phyloP scores from a whole-genome alignment of 2,329 filamentous ascomycete species.

The Daldinia sp. region DNA sequence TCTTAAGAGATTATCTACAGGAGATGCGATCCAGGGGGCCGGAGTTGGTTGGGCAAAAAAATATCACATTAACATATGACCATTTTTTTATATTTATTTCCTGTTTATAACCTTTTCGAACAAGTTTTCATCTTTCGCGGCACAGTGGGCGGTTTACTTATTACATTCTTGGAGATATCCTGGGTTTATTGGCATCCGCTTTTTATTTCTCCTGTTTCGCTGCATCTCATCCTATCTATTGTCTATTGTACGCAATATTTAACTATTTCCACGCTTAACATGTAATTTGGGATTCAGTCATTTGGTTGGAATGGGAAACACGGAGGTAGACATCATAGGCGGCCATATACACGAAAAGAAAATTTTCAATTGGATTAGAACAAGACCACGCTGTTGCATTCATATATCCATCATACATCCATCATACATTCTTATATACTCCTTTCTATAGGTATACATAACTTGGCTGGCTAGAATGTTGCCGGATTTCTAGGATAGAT shows the following conservation, averaged over 20 bases:
- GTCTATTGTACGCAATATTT: conserved; percentile 9
- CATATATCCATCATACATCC: not conserved
- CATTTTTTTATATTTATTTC: conserved; percentile 4
- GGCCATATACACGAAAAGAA: conserved; percentile 27
- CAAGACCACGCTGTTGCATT: conserved; percentile 9
- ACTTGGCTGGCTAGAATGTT: not conserved
- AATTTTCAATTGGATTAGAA: conserved; percentile 24
- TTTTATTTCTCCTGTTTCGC: not conserved
- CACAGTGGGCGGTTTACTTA: conserved; percentile 1
- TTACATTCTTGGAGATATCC: conserved; percentile 35
- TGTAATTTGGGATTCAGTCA: conserved; percentile 24
- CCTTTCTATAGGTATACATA: not conserved
- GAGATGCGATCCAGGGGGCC: conserved; percentile 26
- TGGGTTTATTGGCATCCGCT: conserved; percentile 13
- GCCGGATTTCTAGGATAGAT: not conserved
- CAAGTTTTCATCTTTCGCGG: not conserved
- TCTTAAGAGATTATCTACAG: conserved; percentile 24
- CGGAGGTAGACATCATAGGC: conserved; percentile 19
- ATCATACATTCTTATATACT: not conserved
- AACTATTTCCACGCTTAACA: conserved; percentile 3
- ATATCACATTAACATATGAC: conserved; percentile 11
- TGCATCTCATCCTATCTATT: conserved; percentile 14
- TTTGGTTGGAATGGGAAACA: conserved; percentile 5
- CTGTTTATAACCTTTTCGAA: conserved; percentile 36
- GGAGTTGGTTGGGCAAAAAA: conserved; percentile 36